Base-by-base conservation (phyloP, 371 early-diverging fungal species). In the Catenaria anguillulae region DNA sequence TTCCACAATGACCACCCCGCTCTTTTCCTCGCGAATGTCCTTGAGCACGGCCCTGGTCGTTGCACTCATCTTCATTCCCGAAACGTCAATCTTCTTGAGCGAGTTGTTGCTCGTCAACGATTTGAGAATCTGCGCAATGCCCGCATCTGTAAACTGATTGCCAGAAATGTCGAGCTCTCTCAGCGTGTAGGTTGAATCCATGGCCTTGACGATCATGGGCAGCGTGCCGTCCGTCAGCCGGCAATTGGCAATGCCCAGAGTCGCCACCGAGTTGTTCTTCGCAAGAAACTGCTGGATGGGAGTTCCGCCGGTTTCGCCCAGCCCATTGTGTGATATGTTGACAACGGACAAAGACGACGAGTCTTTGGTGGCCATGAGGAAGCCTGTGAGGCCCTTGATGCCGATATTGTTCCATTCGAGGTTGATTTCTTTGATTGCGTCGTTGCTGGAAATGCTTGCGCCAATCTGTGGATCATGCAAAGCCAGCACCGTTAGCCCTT, bases 121-220 rank as follows among this genome's bases (percentile, higher is more conserved):
- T 10, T 50, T 31, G 29, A 50, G 29, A 17, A 50, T 29, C 52
- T 50, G 52, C 33, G 52, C 52, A 0, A 50, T 23, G 31, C 52
- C 52, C 8, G 26, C 29, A 4, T 50, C 52, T 17, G 29, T 21
- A 10, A 50, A 50, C 29, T 15, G 52, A 19, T 50, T 50, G 52
- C 31, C 29, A 1, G 29, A 8, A 23, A 50, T 10, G 31, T 50
- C 29, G 0, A 50, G 31, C 29, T 50, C 52, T 13, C 52, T 26
- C 52, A 50, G 52, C 52, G 52, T 50, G 31, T 50, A 50, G 31
- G 52, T 50, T 31, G 52, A 50, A 31, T 50, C 52, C 21, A 50
- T 10, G 29, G 52, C 52, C 31, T 50, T 50, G 52, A 26, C 26
- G 15, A 31, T 15, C 52, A 29, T 26, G 4, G 52, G 52, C 15